Base-by-base conservation (phyloP, 176 grass and related monocot species). In the Triticum monococcum region DNA sequence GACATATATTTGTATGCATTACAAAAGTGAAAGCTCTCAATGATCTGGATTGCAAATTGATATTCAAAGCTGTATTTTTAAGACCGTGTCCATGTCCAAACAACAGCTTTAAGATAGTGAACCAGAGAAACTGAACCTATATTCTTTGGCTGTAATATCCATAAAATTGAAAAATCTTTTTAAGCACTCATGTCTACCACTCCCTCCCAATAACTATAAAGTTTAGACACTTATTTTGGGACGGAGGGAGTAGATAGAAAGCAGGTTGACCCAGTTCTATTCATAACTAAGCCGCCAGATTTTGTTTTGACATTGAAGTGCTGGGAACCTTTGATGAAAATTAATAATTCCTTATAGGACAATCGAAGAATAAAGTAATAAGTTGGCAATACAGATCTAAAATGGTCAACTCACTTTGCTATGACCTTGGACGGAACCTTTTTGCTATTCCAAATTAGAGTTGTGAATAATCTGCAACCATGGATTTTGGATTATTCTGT, bases 361-460 rank as follows among this genome's bases (percentile, higher is more conserved):
- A 85, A 62, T 81, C 3, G 11, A 85, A 37, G 18, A 45, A 79
- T 66, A 84, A 45, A 57, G 5, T 24, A 23, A n/a, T 82, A 52
- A 41, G n/a, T 60, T 14, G 41, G 23, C 46, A 56, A 71, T 63
- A 9, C 70, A 30, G 2, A 26, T 50, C 7, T 25, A 16, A 73
- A 48, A 73, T 38, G 22, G 6, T 36, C 26, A 25, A 13, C 20
- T 81, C 12, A 74, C 38, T 12, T 72, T 79, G 62, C 22, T 24
- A 41, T 71, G n/a, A 64, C 36, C 4, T 60, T 86, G 70, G 26
- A 81, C 1, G 10, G 8, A 76, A 70, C 22, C 6, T 30, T 67
- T 77, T 75, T 80, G 12, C 18, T 79, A 69, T 26, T 40, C 71
- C 37, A 43, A 43, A 73, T 79, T n/a, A 20, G 13, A 36, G 24